Base-by-base conservation (phyloP, 2,329 filamentous ascomycete species). In the Fusarium continuum region DNA sequence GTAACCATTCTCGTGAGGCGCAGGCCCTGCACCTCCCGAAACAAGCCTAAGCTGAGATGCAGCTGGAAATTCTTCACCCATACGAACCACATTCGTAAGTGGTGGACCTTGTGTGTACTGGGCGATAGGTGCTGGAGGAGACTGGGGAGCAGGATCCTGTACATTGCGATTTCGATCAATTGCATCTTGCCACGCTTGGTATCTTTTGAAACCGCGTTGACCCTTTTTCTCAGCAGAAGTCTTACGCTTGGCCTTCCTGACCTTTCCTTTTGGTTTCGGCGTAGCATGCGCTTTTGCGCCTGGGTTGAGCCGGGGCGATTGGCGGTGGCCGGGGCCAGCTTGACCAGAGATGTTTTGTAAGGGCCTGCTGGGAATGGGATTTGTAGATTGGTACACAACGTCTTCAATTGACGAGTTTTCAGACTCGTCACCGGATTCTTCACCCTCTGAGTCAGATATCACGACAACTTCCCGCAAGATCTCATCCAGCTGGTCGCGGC, bases 381-480 rank as follows among this genome's bases (percentile, higher is more conserved):
- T 35, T 39, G 34, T 31, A 41, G 60, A 40, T 16, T 48, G 65
- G 40, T 36, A 55, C 29, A 59, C 55, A 25, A 66, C 55, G 44
- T 59, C 66, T 52, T 75, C 72, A 26, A 70, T 46, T 6, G 72
- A 75, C 14, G 73, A 75, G 8, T 76, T 73, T 26, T 75, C 75
- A 19, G 71, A 72, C 5, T 79, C 77, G 14, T 77, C 74, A 6
- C 76, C 77, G 8, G 73, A 76, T 5, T 77, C 77, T 4, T 79
- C 80, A 34, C 78, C 81, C 69, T 86, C 84, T 6, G 81, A 81
- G 65, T 87, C 85, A n/a, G 85, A 86, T 38, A 90, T 88, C 68
- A 89, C 83, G 48, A 89, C 85, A 10, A 89, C 85, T 73, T 90
- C 87, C 45, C 85, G 81, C 28, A 89, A 77, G 54, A 89, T 88